A percentile compares a stretch with the other conserved stretches of the same genome.
These are phyloP conservation scores for Filosporella fistucella DNA, from an alignment of 495 filamentous ascomycete species.

Conservation along the genomic window DNA sequence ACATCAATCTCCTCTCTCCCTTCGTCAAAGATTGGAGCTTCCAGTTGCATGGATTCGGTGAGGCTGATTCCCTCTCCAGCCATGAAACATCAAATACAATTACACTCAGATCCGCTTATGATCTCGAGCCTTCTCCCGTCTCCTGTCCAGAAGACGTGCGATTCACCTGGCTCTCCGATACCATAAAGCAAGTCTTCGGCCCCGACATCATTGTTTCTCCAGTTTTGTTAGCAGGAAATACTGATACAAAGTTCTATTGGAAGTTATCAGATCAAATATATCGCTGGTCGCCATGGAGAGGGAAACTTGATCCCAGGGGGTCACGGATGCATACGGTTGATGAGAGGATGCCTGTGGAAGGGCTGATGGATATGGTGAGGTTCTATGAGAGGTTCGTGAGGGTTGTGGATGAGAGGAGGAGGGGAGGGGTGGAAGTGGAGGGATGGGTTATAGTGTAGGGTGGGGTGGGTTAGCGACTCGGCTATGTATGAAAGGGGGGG, in stretches of 20 bases:
- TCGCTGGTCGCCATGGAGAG: conserved; percentile 45
- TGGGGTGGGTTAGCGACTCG: no score
- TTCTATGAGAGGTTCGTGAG: conserved; percentile 5
- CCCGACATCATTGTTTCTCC: conserved; percentile 57
- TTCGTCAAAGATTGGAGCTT: conserved; percentile 55
- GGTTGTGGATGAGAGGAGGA: conserved; percentile 4
- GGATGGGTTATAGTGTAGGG: no score
- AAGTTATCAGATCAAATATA: conserved; percentile 58
- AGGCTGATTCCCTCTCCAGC: conserved; percentile 4
- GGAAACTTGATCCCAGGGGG: conserved; percentile 33
- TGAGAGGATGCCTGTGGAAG: conserved; percentile 38
- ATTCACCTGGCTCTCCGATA: conserved; percentile 51
- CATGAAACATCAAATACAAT: conserved; percentile 30
- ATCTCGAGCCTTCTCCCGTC: conserved; percentile 56
- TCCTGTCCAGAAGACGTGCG: conserved; percentile 22
- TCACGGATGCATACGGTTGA: conserved; percentile 55
- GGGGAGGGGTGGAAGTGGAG: background rate
- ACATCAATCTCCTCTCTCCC: conserved; percentile 41
- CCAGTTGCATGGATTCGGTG: conserved; percentile 47
- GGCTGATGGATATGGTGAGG: conserved; percentile 1
- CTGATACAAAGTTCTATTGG: conserved; percentile 71
- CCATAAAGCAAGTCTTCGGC: conserved; percentile 55
- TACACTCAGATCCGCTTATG: conserved; percentile 35
- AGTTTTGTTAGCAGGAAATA: conserved; percentile 59
- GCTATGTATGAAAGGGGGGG: no score